Percentiles rank a stretch among this genome's conserved stretches.
Evolutionary conservation across 176 grass and related monocot species (phyloP).

Genomic region (Ananas comosus): DNA sequence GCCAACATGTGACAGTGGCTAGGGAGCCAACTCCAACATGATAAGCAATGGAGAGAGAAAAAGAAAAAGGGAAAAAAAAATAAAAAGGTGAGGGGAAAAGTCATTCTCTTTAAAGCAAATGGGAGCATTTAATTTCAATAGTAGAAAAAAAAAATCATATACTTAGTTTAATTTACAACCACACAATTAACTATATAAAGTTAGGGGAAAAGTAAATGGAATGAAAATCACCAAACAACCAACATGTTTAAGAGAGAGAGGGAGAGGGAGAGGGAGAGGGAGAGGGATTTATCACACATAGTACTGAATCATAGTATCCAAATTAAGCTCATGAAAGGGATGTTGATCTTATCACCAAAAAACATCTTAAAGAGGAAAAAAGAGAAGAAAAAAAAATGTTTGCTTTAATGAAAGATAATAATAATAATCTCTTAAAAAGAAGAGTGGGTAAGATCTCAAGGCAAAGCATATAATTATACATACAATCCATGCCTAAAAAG

Average conservation of each 20-base stretch:
- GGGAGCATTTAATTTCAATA: background rate
- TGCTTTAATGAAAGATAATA: background rate
- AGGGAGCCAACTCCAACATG: slow-evolving; percentile 5
- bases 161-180: no score
- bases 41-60: background rate
- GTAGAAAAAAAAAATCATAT: no score
- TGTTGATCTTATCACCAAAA: no score
- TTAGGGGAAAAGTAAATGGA: no score
- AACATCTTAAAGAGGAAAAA: background rate
- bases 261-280: no score
- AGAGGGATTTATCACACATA: no score
- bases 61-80: background rate
- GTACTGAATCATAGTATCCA: no score
- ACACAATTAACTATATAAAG: no score
- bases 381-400: background rate
- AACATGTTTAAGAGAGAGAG: no score
- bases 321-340: no score
- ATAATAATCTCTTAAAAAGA: no score
- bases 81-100: background rate
- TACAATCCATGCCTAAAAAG: background rate
- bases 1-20: slow-evolving; percentile 9
- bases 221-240: no score
- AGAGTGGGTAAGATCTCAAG: background rate
- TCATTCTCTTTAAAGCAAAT: slow-evolving; percentile 24
- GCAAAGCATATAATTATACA: background rate